Conservation (phyloP, 805 yeast genomes). For the Sugiyamaella lignohabitans region DNA sequence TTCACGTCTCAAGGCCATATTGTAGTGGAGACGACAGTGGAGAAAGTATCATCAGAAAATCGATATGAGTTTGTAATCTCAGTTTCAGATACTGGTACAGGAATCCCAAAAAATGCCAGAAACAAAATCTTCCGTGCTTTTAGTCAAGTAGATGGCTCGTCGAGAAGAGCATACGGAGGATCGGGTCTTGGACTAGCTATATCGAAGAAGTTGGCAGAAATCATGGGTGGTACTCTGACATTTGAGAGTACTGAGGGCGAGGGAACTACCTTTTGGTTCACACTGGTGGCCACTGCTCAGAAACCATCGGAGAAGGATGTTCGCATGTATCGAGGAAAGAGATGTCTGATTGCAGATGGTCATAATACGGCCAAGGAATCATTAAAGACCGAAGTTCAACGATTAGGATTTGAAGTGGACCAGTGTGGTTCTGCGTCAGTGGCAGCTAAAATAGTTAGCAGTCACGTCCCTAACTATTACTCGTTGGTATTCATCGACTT, state of each 20-base stretch:
- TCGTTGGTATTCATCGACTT: constrained; percentile 21
- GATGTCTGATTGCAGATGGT: constrained; percentile 33
- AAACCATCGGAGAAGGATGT: constrained; percentile 23
- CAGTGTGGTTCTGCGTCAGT: constrained; percentile 20
- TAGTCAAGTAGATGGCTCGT: constrained; percentile 51
- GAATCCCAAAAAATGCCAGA: constrained; percentile 42
- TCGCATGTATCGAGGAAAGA: constrained; percentile 17
- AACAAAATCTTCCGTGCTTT: constrained; percentile 43
- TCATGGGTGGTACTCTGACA: constrained; percentile 44
- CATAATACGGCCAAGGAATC: constrained; percentile 32
- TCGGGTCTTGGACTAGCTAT: constrained; percentile 47
- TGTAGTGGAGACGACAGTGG: constrained; percentile 30
- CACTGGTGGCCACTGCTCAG: constrained; percentile 30
- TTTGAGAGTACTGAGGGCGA: constrained; percentile 42
- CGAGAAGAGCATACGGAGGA: constrained; percentile 47
- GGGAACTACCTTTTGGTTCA: constrained; percentile 43
- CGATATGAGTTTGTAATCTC: constrained; percentile 37
- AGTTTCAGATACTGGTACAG: constrained; percentile 49
- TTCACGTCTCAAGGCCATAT: constrained; percentile 43
- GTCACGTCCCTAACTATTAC: constrained; percentile 14
- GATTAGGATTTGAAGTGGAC: constrained; percentile 34
- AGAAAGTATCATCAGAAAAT: constrained; percentile 30
- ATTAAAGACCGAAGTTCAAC: constrained; percentile 32
- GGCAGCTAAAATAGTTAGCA: constrained; percentile 15
- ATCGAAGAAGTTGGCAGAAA: constrained; percentile 41